Evolutionary conservation across 805 yeast species (phyloP).

Genomic region (Metschnikowia lachancei): DNA sequence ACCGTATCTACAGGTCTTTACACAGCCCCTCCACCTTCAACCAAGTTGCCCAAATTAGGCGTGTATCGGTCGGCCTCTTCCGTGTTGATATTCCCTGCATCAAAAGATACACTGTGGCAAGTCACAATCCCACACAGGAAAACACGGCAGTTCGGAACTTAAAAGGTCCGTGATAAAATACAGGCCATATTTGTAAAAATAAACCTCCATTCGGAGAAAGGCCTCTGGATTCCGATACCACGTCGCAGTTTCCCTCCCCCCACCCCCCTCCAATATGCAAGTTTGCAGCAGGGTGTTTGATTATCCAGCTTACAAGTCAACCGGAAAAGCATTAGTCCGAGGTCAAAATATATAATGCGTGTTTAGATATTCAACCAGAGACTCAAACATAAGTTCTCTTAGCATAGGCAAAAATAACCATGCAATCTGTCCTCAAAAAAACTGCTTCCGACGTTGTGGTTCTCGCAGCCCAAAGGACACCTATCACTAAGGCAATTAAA

Average conservation of each 20-base stretch:
- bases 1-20: too few relatives aligned
- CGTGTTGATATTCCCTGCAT: too few relatives aligned
- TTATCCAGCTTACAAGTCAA: not conserved
- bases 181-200: too few relatives aligned
- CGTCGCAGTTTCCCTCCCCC: not conserved
- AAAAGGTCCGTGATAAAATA: too few relatives aligned
- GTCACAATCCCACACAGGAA: too few relatives aligned
- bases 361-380: too few relatives aligned
- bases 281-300: not conserved
- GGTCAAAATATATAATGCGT: not conserved
- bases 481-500: slow-evolving; percentile 34
- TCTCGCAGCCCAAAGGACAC: slow-evolving; percentile 35
- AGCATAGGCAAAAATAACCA: not conserved
- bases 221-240: not conserved
- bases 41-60: too few relatives aligned
- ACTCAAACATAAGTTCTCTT: too few relatives aligned
- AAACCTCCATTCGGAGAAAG: not conserved
- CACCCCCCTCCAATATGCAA: not conserved
- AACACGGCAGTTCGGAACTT: too few relatives aligned
- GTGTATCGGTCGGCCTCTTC: too few relatives aligned
- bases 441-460: slow-evolving; percentile 34
- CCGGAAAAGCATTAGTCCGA: not conserved
- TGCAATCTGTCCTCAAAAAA: slow-evolving; percentile 18
- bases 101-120: too few relatives aligned
- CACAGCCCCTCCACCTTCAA: too few relatives aligned